phyloP scores from a whole-genome alignment of 129 eudicot species.

The Apium graveolens region DNA sequence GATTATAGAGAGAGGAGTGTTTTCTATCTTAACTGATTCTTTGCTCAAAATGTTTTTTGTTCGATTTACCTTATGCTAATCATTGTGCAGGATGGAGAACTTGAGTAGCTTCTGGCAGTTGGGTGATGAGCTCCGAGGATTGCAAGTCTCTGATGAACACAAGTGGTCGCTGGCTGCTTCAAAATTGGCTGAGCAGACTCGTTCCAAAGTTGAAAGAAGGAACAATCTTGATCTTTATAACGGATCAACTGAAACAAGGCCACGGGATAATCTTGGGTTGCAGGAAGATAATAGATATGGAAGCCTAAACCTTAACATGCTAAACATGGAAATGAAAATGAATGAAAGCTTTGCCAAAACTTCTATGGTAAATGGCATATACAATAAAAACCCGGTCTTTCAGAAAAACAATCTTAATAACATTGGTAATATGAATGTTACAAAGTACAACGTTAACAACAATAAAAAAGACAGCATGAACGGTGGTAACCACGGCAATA shows the following conservation, averaged over 20 bases:
- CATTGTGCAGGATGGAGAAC: slow-evolving; percentile 55
- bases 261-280: slow-evolving; percentile 43
- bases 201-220: slow-evolving; percentile 73
- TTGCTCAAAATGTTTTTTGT: background rate
- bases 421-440: slow-evolving; percentile 40
- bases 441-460: slow-evolving; percentile 50
- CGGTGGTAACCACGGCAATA: slow-evolving; percentile 25
- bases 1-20: background rate
- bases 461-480: slow-evolving; percentile 31
- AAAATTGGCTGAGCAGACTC: slow-evolving; percentile 85
- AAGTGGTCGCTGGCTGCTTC: slow-evolving; percentile 85
- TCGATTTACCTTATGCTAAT: background rate
- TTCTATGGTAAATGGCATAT: slow-evolving; percentile 42
- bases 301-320: slow-evolving; percentile 62
- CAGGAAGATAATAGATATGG: slow-evolving; percentile 89
- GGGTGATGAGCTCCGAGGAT: slow-evolving; percentile 89
- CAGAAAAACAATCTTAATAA: slow-evolving; percentile 45
- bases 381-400: slow-evolving; percentile 51
- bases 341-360: slow-evolving; percentile 40
- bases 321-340: slow-evolving; percentile 59
- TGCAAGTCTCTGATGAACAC: slow-evolving; percentile 81
- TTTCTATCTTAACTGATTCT: background rate
- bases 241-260: slow-evolving; percentile 45
- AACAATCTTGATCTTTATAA: slow-evolving; percentile 81
- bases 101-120: slow-evolving; percentile 80